Conservation (phyloP, 169 alveolate genomes). For the Blepharisma undulans region DNA sequence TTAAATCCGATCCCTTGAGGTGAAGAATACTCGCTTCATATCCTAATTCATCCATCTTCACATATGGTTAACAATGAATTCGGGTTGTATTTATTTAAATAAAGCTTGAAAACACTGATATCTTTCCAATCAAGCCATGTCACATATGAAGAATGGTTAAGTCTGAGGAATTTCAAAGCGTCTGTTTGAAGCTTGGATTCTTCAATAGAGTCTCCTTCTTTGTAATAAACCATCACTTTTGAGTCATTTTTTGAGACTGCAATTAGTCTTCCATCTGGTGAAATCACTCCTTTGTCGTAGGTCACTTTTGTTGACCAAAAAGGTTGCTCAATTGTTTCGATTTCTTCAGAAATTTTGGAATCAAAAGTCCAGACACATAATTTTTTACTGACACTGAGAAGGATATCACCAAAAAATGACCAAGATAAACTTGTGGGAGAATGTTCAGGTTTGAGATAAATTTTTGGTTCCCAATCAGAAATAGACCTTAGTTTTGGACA, state of each 20-base stretch:
- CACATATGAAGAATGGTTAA: not conserved
- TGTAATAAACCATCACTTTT: not conserved
- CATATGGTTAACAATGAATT: not conserved
- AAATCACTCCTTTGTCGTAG: not conserved
- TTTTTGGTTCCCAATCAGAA: not conserved
- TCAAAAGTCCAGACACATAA: not conserved
- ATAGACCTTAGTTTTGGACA: not conserved
- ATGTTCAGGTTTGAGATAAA: not conserved
- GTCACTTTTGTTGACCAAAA: not conserved
- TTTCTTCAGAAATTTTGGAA: not conserved
- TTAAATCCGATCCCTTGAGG: constrained; percentile 30
- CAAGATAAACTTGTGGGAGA: not conserved
- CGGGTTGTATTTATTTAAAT: constrained; percentile 15
- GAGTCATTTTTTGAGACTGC: not conserved
- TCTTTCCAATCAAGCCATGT: constrained; percentile 7
- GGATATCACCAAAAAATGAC: constrained; percentile 29
- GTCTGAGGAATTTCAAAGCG: not conserved
- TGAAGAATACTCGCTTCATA: constrained; percentile 22
- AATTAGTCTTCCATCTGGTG: constrained; percentile 31
- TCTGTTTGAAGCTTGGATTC: not conserved
- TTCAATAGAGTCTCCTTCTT: not conserved
- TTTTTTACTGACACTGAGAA: constrained; percentile 1
- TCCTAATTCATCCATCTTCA: constrained; percentile 31
- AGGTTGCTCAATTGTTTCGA: not conserved
- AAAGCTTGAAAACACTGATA: not conserved